These are phyloP conservation scores for Rhododendron molle DNA, from an alignment of 148 eudicot genomes.

Conservation along the genomic window DNA sequence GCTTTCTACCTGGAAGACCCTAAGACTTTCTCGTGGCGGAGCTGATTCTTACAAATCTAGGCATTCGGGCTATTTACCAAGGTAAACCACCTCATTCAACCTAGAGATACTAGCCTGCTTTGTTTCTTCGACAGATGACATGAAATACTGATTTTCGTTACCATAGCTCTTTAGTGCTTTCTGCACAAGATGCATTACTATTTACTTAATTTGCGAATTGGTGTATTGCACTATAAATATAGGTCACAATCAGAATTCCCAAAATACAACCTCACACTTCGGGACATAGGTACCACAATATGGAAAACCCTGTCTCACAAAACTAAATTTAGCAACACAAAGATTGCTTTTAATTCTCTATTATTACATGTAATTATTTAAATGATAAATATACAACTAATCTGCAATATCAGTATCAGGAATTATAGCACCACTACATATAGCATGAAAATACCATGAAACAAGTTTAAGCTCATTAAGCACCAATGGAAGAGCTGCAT, in stretches of 20 bases:
- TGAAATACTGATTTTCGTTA: not conserved
- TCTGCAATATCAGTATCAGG: not conserved
- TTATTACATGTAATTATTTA: too few species aligned
- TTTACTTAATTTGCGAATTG: not conserved
- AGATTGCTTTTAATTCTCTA: not conserved
- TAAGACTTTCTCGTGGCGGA: not conserved
- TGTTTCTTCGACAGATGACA: not conserved
- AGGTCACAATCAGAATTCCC: not conserved
- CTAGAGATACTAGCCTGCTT: not conserved
- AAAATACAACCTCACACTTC: not conserved
- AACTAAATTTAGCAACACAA: not conserved
- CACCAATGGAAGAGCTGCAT: not conserved
- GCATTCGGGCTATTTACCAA: not conserved
- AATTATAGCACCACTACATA: not conserved
- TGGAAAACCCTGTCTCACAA: not conserved
- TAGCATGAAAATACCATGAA: not conserved
- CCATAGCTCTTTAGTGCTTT: not conserved
- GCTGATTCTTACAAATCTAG: not conserved
- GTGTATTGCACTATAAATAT: not conserved
- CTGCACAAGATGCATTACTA: not conserved
- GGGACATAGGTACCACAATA: not conserved
- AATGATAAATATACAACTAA: not conserved
- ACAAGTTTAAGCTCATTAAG: not conserved
- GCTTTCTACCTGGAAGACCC: too few species aligned
- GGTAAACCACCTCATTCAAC: not conserved